phyloP scores from a whole-genome alignment of 1,284 basidiomycete genomes.

The Fomitopsis palustris region DNA sequence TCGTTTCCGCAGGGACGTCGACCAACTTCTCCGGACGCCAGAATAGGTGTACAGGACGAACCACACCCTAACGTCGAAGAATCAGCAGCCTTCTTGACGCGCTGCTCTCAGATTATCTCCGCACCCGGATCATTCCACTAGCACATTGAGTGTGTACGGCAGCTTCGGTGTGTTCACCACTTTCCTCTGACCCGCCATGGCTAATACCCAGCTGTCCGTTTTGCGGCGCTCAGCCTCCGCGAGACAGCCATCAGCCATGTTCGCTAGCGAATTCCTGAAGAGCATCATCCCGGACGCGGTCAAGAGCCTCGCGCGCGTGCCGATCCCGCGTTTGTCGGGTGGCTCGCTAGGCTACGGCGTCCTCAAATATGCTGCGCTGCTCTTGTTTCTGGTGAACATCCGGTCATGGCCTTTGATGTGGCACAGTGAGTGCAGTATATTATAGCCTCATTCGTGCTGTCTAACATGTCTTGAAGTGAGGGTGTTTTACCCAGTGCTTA shows the following conservation, averaged over 20 bases:
- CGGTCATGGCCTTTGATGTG: slow-evolving; percentile 61
- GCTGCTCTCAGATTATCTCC: background rate
- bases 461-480: slow-evolving; percentile 39
- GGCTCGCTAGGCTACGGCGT: slow-evolving; percentile 5
- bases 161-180: background rate
- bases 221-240: background rate
- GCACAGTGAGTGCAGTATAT: slow-evolving; percentile 50
- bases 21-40: background rate
- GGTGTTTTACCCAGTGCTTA: slow-evolving; percentile 48
- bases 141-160: too few species aligned
- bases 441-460: background rate
- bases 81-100: background rate
- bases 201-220: background rate
- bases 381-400: slow-evolving; percentile 48
- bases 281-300: background rate
- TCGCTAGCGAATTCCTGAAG: background rate
- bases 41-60: background rate
- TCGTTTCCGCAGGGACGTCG: background rate
- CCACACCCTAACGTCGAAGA: too few species aligned
- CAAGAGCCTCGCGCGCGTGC: background rate
- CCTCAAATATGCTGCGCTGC: slow-evolving; percentile 22
- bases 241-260: background rate
- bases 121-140: background rate
- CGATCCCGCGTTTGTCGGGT: background rate
- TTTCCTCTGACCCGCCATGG: background rate